Evolutionary conservation across 495 filamentous ascomycete species (phyloP), one percentile per base, ranked within the genome.

Genomic region (Penicilliopsis zonata): DNA sequence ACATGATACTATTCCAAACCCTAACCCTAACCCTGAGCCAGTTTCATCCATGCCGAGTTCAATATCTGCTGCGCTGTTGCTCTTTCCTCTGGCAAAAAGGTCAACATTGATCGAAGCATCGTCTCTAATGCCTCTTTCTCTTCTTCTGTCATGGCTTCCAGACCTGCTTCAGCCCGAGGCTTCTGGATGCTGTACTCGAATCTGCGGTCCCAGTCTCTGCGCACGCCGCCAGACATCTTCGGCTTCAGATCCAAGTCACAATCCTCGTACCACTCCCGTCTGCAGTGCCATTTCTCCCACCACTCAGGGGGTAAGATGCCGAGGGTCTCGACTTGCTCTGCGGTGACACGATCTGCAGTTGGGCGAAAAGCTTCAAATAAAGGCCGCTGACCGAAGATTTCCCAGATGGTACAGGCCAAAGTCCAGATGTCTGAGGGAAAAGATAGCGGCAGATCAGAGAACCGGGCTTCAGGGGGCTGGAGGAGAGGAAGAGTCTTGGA

Each of bases 341-440:
- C 21, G 10, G 37, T 25, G 18, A 46, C 32, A 16, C 30, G 14
- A 20, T 38, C 36, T 5, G 13, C 37, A 26, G 45, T 30, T 3
- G 24, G 23, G 10, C 10, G 6, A 30, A 30, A 30, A 3, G 16
- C 16, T 18, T 38, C 45, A 38, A 53, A 54, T 4, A 55, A 25
- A 18, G 47, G 40, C 13, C 41, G 26, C 20, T 49, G 37, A 13
- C 41, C 42, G 5, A 55, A 33, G 18, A 55, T 50, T 18, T 33
- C 36, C 44, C 45, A 53, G 29, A 55, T 46, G 16, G 41, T 46
- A 34, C 43, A 44, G 17, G 46, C 53, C 15, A 47, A 44, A 19
- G 43, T 44, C 42, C 46, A 57, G 9, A 57, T 53, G 26, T 57
- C 53, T 3, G 42, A 36, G 35, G 40, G 30, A 20, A 46, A 49